Conservation (phyloP, 2,329 filamentous ascomycete species). For the Cordyceps cicadae region DNA sequence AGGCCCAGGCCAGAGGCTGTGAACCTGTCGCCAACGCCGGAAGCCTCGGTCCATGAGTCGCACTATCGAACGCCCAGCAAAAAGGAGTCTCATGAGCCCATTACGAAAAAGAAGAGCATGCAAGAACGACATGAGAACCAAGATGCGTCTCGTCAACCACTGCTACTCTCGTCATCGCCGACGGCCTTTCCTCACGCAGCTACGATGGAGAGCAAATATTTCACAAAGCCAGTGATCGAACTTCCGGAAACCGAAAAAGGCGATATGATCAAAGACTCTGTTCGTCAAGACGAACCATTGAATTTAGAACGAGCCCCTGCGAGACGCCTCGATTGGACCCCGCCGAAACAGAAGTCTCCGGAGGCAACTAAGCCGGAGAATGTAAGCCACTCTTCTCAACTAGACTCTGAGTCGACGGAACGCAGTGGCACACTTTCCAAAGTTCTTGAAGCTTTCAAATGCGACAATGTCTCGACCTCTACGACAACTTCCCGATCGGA, state of each 20-base stretch:
- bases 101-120: neutral
- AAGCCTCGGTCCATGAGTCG: neutral
- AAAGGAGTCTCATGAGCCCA: neutral
- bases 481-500: slow-evolving; percentile 17
- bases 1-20: neutral
- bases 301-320: slow-evolving; percentile 41
- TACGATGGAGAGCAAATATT: neutral
- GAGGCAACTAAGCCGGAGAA: slow-evolving; percentile 24
- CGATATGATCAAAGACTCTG: too few species aligned
- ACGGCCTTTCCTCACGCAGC: neutral
- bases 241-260: neutral
- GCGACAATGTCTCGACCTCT: slow-evolving; percentile 18
- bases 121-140: neutral
- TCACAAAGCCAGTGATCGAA: neutral
- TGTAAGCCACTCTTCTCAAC: slow-evolving; percentile 15
- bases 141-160: neutral
- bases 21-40: neutral
- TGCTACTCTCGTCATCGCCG: neutral
- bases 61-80: neutral
- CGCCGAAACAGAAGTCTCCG: slow-evolving; percentile 37
- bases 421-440: slow-evolving; percentile 32
- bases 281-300: slow-evolving; percentile 23
- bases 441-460: slow-evolving; percentile 36
- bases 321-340: slow-evolving; percentile 61
- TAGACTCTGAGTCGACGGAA: neutral